Conservation (phyloP, 768 basidiomycete species). For the Cystobasidium ongulense region DNA sequence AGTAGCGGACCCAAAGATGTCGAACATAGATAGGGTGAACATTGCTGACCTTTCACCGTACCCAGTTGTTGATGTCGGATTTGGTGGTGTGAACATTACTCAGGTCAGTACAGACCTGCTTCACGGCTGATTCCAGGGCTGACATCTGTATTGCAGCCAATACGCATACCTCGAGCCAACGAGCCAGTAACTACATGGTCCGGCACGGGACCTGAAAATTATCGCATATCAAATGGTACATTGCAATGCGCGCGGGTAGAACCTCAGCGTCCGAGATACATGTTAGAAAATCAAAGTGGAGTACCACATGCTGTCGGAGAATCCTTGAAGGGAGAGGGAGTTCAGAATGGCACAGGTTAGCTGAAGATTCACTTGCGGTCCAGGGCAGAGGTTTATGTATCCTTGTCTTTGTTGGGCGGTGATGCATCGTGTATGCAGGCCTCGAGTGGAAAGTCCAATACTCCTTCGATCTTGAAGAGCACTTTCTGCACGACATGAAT, state of each 20-base stretch:
- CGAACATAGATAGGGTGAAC: background rate
- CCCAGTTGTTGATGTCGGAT: background rate
- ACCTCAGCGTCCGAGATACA: background rate
- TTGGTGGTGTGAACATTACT: background rate
- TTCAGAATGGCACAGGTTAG: background rate
- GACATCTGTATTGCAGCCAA: background rate
- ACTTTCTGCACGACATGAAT: background rate
- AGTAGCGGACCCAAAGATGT: background rate
- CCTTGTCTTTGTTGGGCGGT: background rate
- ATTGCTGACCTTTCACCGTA: background rate
- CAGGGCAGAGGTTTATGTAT: too few species aligned
- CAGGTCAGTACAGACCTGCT: background rate
- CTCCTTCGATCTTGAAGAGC: background rate
- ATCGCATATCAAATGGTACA: background rate
- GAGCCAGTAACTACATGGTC: background rate
- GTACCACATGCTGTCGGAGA: background rate
- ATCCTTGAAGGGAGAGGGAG: background rate
- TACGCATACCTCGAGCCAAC: background rate
- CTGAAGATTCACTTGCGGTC: too few species aligned
- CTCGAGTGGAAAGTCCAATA: conserved; percentile 1
- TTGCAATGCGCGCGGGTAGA: background rate
- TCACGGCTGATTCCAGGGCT: background rate
- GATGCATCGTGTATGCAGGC: background rate
- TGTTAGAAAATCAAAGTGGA: background rate
- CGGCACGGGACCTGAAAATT: background rate